Conservation (phyloP, 768 basidiomycete genomes). For the Cantharellus anzutake region DNA sequence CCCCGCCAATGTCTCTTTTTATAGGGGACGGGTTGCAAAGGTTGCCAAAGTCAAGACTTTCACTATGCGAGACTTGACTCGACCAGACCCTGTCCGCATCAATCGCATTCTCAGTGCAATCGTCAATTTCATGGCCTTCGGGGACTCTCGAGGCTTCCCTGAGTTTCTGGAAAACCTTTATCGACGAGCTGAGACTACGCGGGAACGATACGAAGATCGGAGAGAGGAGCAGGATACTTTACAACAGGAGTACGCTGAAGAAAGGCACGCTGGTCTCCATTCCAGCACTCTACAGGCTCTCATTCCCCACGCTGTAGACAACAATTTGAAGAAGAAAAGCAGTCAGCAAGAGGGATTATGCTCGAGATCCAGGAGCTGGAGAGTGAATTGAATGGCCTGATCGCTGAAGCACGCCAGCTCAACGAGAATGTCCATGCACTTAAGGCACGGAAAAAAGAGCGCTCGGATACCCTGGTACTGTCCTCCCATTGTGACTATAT, state of each 20-base stretch:
- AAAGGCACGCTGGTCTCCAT: not conserved
- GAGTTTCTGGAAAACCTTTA: not conserved
- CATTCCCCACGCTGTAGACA: no score
- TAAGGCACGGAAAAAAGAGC: not conserved
- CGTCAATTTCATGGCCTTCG: conserved; percentile 76
- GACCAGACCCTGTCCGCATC: conserved; percentile 58
- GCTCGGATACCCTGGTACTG: not conserved
- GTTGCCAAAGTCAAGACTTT: conserved; percentile 66
- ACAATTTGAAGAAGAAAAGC: no score
- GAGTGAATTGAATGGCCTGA: no score
- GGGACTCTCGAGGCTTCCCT: not conserved
- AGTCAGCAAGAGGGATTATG: no score
- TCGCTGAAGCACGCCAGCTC: no score
- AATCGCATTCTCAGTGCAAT: conserved; percentile 64
- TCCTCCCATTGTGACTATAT: no score
- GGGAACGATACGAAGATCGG: not conserved
- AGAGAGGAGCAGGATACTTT: not conserved
- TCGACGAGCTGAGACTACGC: not conserved
- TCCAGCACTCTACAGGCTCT: no score
- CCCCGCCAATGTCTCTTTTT: not conserved
- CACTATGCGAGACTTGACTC: conserved; percentile 48
- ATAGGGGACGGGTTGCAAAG: conserved; percentile 46
- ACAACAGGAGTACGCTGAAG: not conserved
- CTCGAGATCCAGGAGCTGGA: no score
- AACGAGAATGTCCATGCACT: not conserved